Evolutionary conservation across 441 rosid genomes (phyloP).

Genomic region (Capsella rubella): DNA sequence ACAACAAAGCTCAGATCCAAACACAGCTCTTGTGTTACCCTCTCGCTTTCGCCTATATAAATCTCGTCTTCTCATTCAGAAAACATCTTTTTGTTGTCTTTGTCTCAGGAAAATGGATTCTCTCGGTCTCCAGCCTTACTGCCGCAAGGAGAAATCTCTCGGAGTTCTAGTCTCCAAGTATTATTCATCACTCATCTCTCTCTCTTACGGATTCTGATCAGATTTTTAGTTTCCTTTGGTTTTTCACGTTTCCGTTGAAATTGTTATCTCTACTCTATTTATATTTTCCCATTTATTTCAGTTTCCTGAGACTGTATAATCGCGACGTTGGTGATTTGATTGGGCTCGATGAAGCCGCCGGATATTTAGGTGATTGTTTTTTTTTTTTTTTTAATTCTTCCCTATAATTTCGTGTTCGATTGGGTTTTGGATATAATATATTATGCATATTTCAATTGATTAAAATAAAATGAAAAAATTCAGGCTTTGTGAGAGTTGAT

Average conservation of each 20-base stretch:
- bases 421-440: not conserved
- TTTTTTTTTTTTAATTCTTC: not conserved
- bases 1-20: constrained; percentile 31
- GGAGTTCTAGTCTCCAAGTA: constrained; percentile 81
- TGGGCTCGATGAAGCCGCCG: constrained; percentile 80
- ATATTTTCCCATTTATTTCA: constrained; percentile 31
- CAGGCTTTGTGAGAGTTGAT: not conserved
- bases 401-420: not conserved
- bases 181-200: too few species aligned
- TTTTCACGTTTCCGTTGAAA: not conserved
- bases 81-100: constrained; percentile 26
- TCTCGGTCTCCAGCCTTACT: constrained; percentile 49
- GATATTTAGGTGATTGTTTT: constrained; percentile 52
- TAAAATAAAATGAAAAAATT: not conserved
- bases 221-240: not conserved
- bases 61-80: not conserved
- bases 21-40: constrained; percentile 2
- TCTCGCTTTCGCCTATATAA: not conserved
- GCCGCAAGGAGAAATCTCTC: constrained; percentile 84
- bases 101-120: constrained; percentile 50
- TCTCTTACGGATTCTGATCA: not conserved
- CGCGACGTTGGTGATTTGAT: constrained; percentile 59
- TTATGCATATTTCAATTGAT: not conserved
- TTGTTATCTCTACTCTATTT: not conserved
- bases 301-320: constrained; percentile 70